These are phyloP conservation scores for Aspergillus novoparasiticus DNA, from an alignment of 2,329 filamentous ascomycete species.

Conservation along the genomic window DNA sequence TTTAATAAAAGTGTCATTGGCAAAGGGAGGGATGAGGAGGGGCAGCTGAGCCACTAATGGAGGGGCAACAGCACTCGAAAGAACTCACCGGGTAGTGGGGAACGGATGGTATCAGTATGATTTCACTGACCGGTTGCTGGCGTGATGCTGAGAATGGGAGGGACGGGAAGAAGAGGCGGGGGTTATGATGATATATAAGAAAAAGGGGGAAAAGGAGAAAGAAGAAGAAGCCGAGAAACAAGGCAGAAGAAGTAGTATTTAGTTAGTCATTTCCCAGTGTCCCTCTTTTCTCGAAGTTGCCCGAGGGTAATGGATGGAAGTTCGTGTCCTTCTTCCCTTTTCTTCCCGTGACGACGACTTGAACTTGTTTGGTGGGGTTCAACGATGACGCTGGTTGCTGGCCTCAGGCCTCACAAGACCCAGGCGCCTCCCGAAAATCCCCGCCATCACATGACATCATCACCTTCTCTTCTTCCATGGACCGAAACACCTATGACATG, in stretches of 20 bases:
- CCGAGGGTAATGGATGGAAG: constrained; percentile 1
- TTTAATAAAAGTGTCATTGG: constrained; percentile 17
- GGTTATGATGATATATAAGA: background rate
- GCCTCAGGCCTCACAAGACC: constrained; percentile 18
- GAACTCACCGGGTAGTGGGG: constrained; percentile 43
- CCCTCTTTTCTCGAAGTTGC: background rate
- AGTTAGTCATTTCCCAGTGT: background rate
- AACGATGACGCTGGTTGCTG: constrained; percentile 19
- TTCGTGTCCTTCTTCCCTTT: background rate
- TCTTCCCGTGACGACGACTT: constrained; percentile 6
- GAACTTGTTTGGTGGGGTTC: constrained; percentile 20
- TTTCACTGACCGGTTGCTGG: constrained; percentile 23
- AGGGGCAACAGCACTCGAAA: constrained; percentile 23
- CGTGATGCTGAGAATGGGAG: constrained; percentile 1
- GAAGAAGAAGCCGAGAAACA: background rate
- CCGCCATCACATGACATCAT: constrained; percentile 32
- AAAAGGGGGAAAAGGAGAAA: background rate
- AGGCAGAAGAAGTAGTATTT: constrained; percentile 4
- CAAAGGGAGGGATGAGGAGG: constrained; percentile 17
- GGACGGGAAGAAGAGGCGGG: background rate
- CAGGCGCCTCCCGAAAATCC: constrained; percentile 24
- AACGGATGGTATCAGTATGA: constrained; percentile 41
- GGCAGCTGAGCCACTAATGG: constrained; percentile 18
- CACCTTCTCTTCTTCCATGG: constrained; percentile 7
- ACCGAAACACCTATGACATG: background rate